Evolutionary conservation across 306 rosid genomes (phyloP).

Genomic region (Corylus avellana): DNA sequence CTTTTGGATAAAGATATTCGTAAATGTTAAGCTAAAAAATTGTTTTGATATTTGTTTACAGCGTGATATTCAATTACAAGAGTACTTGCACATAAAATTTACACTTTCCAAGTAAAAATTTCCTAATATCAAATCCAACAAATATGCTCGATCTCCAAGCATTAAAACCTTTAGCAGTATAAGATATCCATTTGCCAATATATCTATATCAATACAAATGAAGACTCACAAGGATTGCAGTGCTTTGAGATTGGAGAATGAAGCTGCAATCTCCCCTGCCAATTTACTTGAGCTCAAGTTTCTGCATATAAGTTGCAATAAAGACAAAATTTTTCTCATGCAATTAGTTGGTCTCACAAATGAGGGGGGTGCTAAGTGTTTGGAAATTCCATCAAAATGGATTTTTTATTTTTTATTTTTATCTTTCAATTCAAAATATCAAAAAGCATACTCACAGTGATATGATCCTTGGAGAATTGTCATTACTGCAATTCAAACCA

Average conservation of each 20-base stretch:
- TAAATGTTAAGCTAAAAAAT: too few species aligned
- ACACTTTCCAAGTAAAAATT: background rate
- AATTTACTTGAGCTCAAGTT: conserved; percentile 33
- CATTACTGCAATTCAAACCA: conserved; percentile 29
- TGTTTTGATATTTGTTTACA: too few species aligned
- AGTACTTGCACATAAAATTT: background rate
- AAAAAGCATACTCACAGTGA: background rate
- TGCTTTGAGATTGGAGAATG: conserved; percentile 18
- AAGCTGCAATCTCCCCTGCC: conserved; percentile 11
- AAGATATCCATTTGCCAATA: background rate
- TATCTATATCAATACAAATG: background rate
- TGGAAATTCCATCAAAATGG: background rate
- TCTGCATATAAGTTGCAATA: conserved; percentile 4
- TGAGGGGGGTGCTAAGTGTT: background rate
- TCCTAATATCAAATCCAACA: background rate
- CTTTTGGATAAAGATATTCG: too few species aligned
- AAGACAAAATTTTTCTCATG: background rate
- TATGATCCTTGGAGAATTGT: conserved; percentile 3
- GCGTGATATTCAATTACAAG: too few species aligned
- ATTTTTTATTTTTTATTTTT: too few species aligned
- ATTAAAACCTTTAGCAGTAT: background rate
- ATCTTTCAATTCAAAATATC: background rate
- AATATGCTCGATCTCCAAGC: background rate
- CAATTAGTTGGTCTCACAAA: background rate
- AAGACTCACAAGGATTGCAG: conserved; percentile 24